These are phyloP conservation scores for Scytalidium sp. DNA, from an alignment of 2,329 filamentous ascomycete genomes.

Conservation along the genomic window DNA sequence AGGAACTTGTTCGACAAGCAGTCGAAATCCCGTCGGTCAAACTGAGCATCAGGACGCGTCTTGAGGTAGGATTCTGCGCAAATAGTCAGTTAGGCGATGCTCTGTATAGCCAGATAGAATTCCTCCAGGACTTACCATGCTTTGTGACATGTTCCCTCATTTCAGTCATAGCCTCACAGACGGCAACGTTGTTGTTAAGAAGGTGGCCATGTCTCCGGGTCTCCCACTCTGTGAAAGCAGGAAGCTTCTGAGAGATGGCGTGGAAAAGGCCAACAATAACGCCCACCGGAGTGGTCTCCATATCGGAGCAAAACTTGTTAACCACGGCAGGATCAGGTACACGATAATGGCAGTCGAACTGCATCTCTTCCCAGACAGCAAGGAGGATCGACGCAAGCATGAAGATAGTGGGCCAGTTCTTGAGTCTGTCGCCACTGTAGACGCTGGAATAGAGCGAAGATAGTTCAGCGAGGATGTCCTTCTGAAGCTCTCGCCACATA, in stretches of 20 bases:
- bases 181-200: constrained; percentile 84
- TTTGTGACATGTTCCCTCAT: constrained; percentile 88
- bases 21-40: constrained; percentile 91
- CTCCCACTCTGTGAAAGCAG: constrained; percentile 91
- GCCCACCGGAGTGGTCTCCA: constrained; percentile 93
- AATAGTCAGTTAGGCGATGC: constrained; percentile 37
- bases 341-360: constrained; percentile 96
- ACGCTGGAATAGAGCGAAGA: constrained; percentile 94
- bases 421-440: constrained; percentile 94
- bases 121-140: constrained; percentile 66
- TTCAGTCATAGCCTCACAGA: constrained; percentile 95
- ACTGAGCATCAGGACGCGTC: constrained; percentile 71
- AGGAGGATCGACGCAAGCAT: constrained; percentile 92
- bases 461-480: constrained; percentile 92
- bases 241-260: constrained; percentile 95
- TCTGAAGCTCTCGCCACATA: constrained; percentile 97
- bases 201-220: constrained; percentile 86
- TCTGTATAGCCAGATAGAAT: neutral
- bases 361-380: constrained; percentile 97
- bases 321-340: constrained; percentile 80
- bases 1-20: constrained; percentile 96
- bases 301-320: constrained; percentile 92
- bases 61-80: constrained; percentile 78
- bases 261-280: constrained; percentile 97
- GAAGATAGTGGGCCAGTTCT: constrained; percentile 99